A percentile compares a stretch with the other conserved stretches of the same genome.
Evolutionary conservation across 108 stramenopile species (phyloP).

Genomic region (Asterionellopsis glacialis): DNA sequence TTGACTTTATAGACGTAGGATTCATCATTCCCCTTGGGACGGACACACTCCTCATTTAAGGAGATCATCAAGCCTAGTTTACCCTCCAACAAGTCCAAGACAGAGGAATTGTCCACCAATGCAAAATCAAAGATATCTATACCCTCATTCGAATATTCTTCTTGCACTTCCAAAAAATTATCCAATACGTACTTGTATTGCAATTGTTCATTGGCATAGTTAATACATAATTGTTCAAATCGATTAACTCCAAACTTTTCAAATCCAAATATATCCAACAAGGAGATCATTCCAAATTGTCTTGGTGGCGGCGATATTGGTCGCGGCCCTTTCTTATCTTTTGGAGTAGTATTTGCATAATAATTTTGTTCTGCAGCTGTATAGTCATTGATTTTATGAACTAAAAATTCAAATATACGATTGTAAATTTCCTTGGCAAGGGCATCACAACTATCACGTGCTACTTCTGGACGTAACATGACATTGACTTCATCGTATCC

Average conservation of each 20-base stretch:
- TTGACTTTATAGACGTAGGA: slow-evolving; percentile 69
- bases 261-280: slow-evolving; percentile 98
- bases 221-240: slow-evolving; percentile 96
- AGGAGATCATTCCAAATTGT: slow-evolving; percentile 67
- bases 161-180: slow-evolving; percentile 55
- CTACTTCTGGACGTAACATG: slow-evolving; percentile 40
- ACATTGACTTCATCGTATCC: slow-evolving; percentile 55
- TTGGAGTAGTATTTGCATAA: neutral
- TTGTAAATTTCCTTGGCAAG: slow-evolving; percentile 90
- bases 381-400: slow-evolving; percentile 49
- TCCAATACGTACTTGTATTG: slow-evolving; percentile 89
- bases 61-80: slow-evolving; percentile 75
- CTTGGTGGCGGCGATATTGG: neutral
- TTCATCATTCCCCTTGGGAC: slow-evolving; percentile 78
- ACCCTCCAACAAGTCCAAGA: slow-evolving; percentile 88
- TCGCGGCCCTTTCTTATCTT: neutral
- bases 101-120: slow-evolving; percentile 86
- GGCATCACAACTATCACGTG: slow-evolving; percentile 81
- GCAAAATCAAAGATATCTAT: slow-evolving; percentile 81
- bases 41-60: slow-evolving; percentile 93
- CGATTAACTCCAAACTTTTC: slow-evolving; percentile 91
- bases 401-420: slow-evolving; percentile 66
- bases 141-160: slow-evolving; percentile 85
- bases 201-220: slow-evolving; percentile 93
- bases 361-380: slow-evolving; percentile 15